Evolutionary conservation across 1,139 yeast species (phyloP).

Genomic region (Saccharomyces hybrid): DNA sequence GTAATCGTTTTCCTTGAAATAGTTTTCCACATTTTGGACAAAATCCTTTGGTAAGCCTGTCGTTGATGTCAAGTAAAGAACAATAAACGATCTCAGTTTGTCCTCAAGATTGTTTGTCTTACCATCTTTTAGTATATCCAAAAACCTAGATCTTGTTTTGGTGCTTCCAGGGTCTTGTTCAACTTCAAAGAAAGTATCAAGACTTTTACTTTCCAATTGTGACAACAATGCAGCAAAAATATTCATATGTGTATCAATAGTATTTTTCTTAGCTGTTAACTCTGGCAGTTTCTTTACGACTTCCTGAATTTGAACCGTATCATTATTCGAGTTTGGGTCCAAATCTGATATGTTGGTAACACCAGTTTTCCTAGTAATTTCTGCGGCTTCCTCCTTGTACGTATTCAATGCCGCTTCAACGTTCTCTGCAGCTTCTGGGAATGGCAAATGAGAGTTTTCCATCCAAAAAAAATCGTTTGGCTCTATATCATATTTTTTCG

Average conservation of each 20-base stretch:
- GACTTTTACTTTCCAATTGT: slow-evolving; percentile 74
- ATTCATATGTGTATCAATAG: slow-evolving; percentile 95
- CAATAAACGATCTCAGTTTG: slow-evolving; percentile 80
- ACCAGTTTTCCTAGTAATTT: slow-evolving; percentile 74
- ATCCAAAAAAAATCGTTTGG: slow-evolving; percentile 92
- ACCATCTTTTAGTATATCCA: slow-evolving; percentile 45
- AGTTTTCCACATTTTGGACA: slow-evolving; percentile 55
- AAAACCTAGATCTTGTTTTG: slow-evolving; percentile 51
- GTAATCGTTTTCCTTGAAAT: slow-evolving; percentile 50
- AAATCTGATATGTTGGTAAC: slow-evolving; percentile 61
- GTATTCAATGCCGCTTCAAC: slow-evolving; percentile 75
- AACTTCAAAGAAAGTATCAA: slow-evolving; percentile 87
- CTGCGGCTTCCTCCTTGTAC: slow-evolving; percentile 83
- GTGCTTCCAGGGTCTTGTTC: slow-evolving; percentile 71
- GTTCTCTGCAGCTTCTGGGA: slow-evolving; percentile 96
- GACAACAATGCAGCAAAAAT: slow-evolving; percentile 78
- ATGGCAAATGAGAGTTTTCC: slow-evolving; percentile 76
- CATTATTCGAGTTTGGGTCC: slow-evolving; percentile 50
- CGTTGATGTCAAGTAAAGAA: slow-evolving; percentile 45
- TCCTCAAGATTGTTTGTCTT: slow-evolving; percentile 51
- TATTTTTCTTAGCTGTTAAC: slow-evolving; percentile 76
- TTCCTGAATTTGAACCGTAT: slow-evolving; percentile 57
- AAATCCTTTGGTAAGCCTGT: slow-evolving; percentile 57
- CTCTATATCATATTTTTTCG: slow-evolving; percentile 58
- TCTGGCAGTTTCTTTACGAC: slow-evolving; percentile 92